phyloP scores from a whole-genome alignment of 768 basidiomycete genomes.

The Artomyces pyxidatus region DNA sequence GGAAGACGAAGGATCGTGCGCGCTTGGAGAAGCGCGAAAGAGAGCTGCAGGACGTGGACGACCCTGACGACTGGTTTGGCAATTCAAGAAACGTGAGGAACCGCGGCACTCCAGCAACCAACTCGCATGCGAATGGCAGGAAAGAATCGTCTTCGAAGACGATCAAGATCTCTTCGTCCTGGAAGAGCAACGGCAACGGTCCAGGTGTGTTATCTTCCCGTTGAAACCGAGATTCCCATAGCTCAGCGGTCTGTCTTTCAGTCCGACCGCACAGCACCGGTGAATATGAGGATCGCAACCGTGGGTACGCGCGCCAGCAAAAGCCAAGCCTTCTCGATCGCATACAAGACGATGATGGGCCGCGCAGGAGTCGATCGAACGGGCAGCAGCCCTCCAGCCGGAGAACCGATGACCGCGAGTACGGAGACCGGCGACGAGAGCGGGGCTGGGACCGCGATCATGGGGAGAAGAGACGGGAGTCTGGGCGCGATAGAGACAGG shows the following conservation, averaged over 20 bases:
- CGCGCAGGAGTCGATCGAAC: neutral
- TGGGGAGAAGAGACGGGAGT: conserved; percentile 5
- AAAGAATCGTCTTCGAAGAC: conserved; percentile 13
- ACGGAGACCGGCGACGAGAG: conserved; percentile 6
- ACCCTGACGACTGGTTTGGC: conserved; percentile 63
- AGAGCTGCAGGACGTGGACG: conserved; percentile 39
- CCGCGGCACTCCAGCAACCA: conserved; percentile 25
- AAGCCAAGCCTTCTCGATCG: neutral
- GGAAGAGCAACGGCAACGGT: neutral
- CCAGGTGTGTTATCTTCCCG: neutral
- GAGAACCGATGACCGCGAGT: conserved; percentile 7
- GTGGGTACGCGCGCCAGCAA: neutral
- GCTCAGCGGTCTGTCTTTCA: neutral
- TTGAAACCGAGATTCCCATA: neutral
- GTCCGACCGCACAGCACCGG: conserved; percentile 2
- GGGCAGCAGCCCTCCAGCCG: neutral
- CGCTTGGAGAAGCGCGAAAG: conserved; percentile 44
- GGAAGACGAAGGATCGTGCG: conserved; percentile 50
- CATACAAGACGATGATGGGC: conserved; percentile 6
- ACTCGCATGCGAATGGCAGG: conserved; percentile 29
- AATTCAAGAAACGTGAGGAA: conserved; percentile 25
- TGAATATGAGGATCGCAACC: neutral
- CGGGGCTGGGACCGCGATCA: conserved; percentile 2
- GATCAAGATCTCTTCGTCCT: neutral
- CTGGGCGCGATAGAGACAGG: conserved; percentile 10